phyloP scores from a whole-genome alignment of 768 basidiomycete genomes.

The Lentinula raphanica region DNA sequence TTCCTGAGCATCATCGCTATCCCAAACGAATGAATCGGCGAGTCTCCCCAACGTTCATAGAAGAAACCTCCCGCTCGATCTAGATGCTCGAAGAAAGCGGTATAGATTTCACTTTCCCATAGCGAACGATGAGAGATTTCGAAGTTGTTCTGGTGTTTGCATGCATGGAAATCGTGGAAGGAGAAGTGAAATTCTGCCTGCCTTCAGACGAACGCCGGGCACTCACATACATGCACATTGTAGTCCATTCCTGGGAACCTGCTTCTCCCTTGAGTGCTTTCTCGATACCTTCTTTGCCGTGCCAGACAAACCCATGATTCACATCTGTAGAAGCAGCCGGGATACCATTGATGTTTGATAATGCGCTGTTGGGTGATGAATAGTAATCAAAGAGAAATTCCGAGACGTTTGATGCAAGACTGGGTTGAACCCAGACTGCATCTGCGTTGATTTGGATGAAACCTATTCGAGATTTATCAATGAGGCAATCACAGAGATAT shows the following conservation, averaged over 20 bases:
- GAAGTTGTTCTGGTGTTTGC: constrained; percentile 26
- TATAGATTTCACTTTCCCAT: constrained; percentile 22
- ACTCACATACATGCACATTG: constrained; percentile 26
- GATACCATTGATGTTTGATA: neutral
- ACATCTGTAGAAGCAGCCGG: constrained; percentile 17
- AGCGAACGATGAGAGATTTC: constrained; percentile 26
- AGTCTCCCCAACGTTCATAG: constrained; percentile 26
- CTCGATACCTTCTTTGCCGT: constrained; percentile 11
- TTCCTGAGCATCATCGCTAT: constrained; percentile 23
- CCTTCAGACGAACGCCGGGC: neutral
- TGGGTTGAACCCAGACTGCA: constrained; percentile 23
- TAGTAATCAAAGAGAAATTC: constrained; percentile 9
- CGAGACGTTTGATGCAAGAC: constrained; percentile 24
- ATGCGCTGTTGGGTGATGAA: constrained; percentile 7
- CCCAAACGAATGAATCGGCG: constrained; percentile 24
- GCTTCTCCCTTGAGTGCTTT: constrained; percentile 23
- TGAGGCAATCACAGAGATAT: neutral
- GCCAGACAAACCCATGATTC: constrained; percentile 23
- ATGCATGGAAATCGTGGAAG: too few species aligned
- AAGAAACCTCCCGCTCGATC: constrained; percentile 23
- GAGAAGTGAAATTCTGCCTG: too few species aligned
- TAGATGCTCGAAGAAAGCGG: constrained; percentile 20
- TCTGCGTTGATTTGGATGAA: constrained; percentile 24
- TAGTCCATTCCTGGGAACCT: constrained; percentile 22
- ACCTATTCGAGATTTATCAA: constrained; percentile 7